phyloP scores from a whole-genome alignment of 257 asterid species.

The Scutellaria barbata region DNA sequence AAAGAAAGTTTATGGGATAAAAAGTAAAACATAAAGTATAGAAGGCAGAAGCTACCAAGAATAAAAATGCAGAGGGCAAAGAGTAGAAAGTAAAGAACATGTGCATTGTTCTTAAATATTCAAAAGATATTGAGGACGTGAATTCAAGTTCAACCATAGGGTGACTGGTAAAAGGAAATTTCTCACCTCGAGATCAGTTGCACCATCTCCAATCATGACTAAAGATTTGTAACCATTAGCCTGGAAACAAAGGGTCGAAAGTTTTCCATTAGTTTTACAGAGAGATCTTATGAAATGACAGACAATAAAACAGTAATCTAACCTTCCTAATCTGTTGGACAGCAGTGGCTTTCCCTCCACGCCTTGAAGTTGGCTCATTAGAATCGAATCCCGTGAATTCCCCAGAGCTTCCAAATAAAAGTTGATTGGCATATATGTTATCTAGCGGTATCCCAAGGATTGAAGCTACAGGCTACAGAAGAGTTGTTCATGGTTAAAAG shows the following conservation, averaged over 20 bases:
- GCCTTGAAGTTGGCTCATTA: constrained; percentile 85
- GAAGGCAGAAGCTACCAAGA: background rate
- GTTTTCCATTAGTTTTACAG: background rate
- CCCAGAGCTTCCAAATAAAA: constrained; percentile 75
- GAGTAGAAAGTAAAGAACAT: no score
- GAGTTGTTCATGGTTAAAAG: constrained; percentile 29
- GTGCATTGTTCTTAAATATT: no score
- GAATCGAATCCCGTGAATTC: constrained; percentile 77
- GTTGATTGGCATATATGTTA: constrained; percentile 80
- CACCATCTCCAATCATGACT: constrained; percentile 98
- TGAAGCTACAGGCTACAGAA: constrained; percentile 76
- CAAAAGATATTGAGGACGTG: no score
- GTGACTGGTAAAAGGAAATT: background rate
- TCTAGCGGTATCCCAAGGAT: constrained; percentile 74
- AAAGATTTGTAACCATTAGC: constrained; percentile 62
- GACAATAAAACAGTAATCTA: constrained; percentile 23
- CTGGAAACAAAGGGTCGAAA: constrained; percentile 42
- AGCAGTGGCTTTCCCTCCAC: constrained; percentile 91
- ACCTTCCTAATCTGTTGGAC: constrained; percentile 87
- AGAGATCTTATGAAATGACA: constrained; percentile 15
- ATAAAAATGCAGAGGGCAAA: background rate
- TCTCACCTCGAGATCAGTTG: constrained; percentile 94
- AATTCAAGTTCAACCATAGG: background rate
- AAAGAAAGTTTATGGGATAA: background rate
- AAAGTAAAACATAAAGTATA: background rate